Evolutionary conservation across 225 moss, liverwort and hornwort genomes (phyloP).

Genomic region (Pseudisothecium myosuroides): DNA sequence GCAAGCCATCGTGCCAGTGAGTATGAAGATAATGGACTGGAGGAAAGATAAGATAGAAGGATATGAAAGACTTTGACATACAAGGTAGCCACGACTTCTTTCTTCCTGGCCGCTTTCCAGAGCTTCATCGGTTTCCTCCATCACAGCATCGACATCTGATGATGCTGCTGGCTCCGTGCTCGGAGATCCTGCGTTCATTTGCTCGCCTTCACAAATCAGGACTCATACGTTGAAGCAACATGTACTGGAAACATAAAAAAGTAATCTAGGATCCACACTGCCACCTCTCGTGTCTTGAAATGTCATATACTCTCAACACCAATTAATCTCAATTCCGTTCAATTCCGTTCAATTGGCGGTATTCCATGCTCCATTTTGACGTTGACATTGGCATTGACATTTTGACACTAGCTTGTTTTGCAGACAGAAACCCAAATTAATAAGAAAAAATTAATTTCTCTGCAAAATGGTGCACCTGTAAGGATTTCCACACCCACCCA

Average conservation of each 20-base stretch:
- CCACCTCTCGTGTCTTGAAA: neutral
- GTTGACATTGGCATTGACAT: neutral
- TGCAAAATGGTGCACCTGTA: neutral
- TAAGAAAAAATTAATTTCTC: neutral
- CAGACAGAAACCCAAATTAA: neutral
- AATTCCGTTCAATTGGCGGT: neutral
- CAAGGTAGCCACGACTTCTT: slow-evolving; percentile 39
- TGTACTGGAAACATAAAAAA: neutral
- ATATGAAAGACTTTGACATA: slow-evolving; percentile 2
- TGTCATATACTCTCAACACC: neutral
- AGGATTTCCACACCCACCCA: neutral
- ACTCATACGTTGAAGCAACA: neutral
- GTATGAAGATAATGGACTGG: neutral
- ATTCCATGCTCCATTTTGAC: neutral
- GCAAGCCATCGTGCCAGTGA: neutral
- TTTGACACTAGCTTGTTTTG: neutral
- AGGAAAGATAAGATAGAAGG: neutral
- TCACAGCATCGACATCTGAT: slow-evolving; percentile 42
- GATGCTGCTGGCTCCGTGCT: slow-evolving; percentile 51
- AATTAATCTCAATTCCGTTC: neutral
- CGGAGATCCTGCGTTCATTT: slow-evolving; percentile 29
- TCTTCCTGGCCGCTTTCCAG: slow-evolving; percentile 43
- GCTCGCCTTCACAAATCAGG: neutral
- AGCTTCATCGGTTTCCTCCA: slow-evolving; percentile 52
- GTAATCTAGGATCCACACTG: neutral